phyloP scores from a whole-genome alignment of 208 protist genomes.

The Trichomonas tenax region DNA sequence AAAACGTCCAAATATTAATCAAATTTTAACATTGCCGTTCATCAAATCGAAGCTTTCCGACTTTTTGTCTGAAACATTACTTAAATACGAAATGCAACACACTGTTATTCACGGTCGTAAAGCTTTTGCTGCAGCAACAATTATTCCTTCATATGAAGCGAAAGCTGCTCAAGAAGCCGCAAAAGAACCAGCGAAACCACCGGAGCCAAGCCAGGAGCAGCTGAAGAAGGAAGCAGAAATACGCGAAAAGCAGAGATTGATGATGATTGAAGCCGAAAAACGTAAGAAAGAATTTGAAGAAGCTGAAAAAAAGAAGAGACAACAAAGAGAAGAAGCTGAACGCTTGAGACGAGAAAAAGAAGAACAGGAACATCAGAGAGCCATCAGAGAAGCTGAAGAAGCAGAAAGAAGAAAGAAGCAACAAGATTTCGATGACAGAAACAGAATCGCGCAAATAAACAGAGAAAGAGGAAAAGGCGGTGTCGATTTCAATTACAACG shows the following conservation, averaged over 20 bases:
- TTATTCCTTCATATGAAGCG: neutral
- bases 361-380: neutral
- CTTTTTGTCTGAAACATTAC: neutral
- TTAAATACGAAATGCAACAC: constrained; percentile 6
- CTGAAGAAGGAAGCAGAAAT: neutral
- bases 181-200: neutral
- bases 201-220: neutral
- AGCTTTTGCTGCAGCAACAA: neutral
- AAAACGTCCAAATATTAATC: neutral
- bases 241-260: neutral
- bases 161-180: too few relatives aligned
- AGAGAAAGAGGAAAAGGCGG: neutral
- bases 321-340: neutral
- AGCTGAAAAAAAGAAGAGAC: neutral
- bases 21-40: neutral
- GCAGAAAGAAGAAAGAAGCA: neutral
- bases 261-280: neutral
- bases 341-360: neutral
- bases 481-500: neutral
- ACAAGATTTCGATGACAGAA: neutral
- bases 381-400: neutral
- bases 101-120: neutral
- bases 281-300: neutral
- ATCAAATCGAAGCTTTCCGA: neutral
- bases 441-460: neutral